Conservation (phyloP, 1,284 basidiomycete genomes). For the Malassezia restricta region DNA sequence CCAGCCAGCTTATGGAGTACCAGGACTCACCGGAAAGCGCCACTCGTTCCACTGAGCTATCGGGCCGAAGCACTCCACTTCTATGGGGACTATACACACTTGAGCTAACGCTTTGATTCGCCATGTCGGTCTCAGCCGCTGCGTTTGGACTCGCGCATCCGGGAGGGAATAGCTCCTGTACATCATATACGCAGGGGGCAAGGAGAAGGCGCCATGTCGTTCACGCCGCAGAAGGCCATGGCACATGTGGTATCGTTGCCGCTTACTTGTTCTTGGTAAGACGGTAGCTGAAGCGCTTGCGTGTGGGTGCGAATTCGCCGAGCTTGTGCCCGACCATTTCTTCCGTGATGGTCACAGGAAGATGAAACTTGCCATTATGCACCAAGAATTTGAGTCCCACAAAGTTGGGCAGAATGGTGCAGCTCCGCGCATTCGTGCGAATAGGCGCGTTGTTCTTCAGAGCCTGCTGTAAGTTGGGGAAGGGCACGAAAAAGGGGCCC, state of each 20-base stretch:
- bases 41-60: constrained; percentile 20
- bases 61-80: constrained; percentile 1
- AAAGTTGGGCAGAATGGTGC: constrained; percentile 69
- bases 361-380: constrained; percentile 84
- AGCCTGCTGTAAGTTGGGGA: constrained; percentile 76
- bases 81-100: background rate
- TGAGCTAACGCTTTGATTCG: too few relatives aligned
- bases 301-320: constrained; percentile 83
- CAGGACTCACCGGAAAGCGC: constrained; percentile 16
- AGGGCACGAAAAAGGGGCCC: constrained; percentile 81
- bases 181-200: too few relatives aligned
- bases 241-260: constrained; percentile 1
- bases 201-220: background rate
- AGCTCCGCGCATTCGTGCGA: constrained; percentile 73
- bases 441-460: constrained; percentile 72
- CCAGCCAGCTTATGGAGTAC: constrained; percentile 11
- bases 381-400: constrained; percentile 65
- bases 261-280: constrained; percentile 19
- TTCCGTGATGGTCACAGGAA: constrained; percentile 74
- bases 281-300: constrained; percentile 51
- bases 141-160: too few relatives aligned
- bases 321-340: constrained; percentile 98
- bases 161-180: too few relatives aligned
- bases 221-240: background rate
- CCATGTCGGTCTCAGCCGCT: too few relatives aligned